phyloP scores from a whole-genome alignment of 768 basidiomycete species.

The Paxillus rubicundulus region DNA sequence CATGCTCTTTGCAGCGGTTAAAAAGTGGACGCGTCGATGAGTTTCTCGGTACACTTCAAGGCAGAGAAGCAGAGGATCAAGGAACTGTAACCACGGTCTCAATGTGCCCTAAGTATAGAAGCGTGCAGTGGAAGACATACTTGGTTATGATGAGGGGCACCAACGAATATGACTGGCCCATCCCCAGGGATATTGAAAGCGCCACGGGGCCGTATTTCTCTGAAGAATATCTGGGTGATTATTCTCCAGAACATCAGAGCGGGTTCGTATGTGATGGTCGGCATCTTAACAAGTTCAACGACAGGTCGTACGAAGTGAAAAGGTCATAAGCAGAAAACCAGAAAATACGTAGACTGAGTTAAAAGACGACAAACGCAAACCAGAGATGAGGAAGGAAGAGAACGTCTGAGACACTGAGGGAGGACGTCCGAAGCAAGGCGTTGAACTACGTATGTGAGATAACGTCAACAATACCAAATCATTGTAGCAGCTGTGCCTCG shows the following conservation, averaged over 20 bases:
- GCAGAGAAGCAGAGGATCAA: constrained; percentile 84
- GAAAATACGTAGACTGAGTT: background rate
- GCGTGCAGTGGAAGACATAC: constrained; percentile 37
- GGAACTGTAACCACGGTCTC: constrained; percentile 56
- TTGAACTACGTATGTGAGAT: too few species aligned
- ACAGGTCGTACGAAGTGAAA: constrained; percentile 6
- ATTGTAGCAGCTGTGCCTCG: too few species aligned
- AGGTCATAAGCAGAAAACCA: constrained; percentile 9
- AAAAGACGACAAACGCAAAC: background rate
- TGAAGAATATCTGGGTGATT: constrained; percentile 92
- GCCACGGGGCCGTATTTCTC: constrained; percentile 91
- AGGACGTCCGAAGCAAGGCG: too few species aligned
- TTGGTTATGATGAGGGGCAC: constrained; percentile 91
- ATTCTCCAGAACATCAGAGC: constrained; percentile 82
- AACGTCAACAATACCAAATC: too few species aligned
- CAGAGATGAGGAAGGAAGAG: background rate
- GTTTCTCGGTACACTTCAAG: constrained; percentile 86
- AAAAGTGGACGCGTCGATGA: constrained; percentile 75
- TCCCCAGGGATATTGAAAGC: constrained; percentile 91
- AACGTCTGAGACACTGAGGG: too few species aligned
- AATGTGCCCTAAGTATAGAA: constrained; percentile 7
- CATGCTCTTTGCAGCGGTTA: constrained; percentile 91
- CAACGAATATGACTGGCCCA: constrained; percentile 91
- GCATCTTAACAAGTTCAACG: constrained; percentile 17
- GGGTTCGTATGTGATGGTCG: constrained; percentile 55